Conservation (phyloP, 2,329 filamentous ascomycete species). For the Sarocladium kiliense region DNA sequence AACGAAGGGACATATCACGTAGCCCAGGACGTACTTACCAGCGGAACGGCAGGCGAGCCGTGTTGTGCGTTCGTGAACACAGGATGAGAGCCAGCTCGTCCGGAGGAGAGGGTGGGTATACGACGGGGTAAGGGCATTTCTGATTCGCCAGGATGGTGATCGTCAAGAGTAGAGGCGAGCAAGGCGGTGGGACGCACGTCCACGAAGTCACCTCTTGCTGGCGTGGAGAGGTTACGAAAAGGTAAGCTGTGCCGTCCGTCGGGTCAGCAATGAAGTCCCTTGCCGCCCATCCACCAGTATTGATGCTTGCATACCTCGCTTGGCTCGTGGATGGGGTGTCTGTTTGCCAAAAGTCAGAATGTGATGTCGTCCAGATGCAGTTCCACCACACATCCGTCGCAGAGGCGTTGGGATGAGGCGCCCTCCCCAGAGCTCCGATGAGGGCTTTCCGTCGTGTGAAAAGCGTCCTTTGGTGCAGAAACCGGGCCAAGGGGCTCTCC, state of each 20-base stretch:
- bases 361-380: background rate
- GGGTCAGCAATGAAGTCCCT: background rate
- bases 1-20: too few species aligned
- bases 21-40: too few species aligned
- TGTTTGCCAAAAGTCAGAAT: constrained; percentile 1
- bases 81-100: too few species aligned
- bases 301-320: constrained; percentile 8
- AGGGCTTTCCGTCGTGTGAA: background rate
- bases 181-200: background rate
- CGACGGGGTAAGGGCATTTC: background rate
- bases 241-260: background rate
- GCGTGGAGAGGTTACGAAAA: background rate
- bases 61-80: too few species aligned
- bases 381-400: background rate
- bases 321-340: background rate
- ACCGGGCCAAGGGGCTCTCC: background rate
- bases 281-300: constrained; percentile 8
- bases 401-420: background rate
- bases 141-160: background rate
- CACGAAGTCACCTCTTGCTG: background rate
- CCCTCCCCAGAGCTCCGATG: background rate
- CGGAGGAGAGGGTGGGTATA: too few species aligned
- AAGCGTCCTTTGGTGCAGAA: background rate
- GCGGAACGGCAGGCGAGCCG: too few species aligned
- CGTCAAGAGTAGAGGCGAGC: background rate